These are phyloP conservation scores for Sporothrix curviconia DNA, from an alignment of 2,329 filamentous ascomycete species.

Conservation along the genomic window DNA sequence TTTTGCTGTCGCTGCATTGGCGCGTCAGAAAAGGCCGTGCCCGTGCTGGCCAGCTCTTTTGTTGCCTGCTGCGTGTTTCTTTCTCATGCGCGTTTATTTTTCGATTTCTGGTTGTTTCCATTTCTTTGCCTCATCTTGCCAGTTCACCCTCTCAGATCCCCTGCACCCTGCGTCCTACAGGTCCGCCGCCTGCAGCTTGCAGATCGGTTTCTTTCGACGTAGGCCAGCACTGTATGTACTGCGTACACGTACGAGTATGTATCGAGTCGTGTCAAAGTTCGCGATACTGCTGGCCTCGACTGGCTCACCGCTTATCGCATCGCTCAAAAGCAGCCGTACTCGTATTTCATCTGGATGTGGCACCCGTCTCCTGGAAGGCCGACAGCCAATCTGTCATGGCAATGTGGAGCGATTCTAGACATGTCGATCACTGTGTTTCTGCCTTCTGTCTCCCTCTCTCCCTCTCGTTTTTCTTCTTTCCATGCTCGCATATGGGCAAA, in stretches of 20 bases:
- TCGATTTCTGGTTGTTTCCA: neutral
- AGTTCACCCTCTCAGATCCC: neutral
- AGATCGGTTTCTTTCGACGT: neutral
- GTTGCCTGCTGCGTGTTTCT: neutral
- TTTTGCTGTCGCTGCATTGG: too few species aligned
- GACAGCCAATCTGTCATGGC: neutral
- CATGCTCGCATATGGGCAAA: neutral
- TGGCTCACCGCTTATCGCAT: neutral
- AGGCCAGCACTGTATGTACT: neutral
- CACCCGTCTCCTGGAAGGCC: neutral
- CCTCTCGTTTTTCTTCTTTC: neutral
- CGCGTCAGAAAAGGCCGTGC: too few species aligned
- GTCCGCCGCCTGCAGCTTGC: neutral
- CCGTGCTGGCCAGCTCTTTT: neutral
- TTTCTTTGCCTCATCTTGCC: neutral
- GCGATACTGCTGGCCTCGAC: neutral
- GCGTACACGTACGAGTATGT: neutral
- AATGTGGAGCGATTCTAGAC: neutral
- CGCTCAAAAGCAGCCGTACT: too few species aligned
- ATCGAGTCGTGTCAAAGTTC: neutral
- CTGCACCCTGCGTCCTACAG: conserved; percentile 10
- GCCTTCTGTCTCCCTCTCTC: neutral
- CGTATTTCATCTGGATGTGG: neutral
- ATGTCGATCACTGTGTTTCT: neutral
- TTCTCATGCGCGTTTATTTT: neutral